Evolutionary conservation across 176 grass and related monocot genomes (phyloP).

Genomic region (Rhynchospora tenuis): DNA sequence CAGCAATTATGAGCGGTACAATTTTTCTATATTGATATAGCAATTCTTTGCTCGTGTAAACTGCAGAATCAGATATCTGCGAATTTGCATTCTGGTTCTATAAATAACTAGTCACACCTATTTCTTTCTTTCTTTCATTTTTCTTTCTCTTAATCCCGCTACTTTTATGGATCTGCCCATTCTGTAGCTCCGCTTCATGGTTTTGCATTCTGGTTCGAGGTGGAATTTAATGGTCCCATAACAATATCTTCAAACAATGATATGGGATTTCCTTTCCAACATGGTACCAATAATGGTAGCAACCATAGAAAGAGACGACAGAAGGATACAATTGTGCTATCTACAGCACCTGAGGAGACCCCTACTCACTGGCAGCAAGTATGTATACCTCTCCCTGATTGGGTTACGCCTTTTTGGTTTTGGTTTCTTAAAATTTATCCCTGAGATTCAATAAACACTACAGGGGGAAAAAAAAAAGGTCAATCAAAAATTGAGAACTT

Average conservation of each 20-base stretch:
- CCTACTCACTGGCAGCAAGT: constrained; percentile 95
- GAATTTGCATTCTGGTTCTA: not conserved
- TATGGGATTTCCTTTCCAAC: constrained; percentile 15
- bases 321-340: constrained; percentile 53
- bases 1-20: constrained; percentile 74
- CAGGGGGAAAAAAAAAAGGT: not conserved
- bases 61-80: not conserved
- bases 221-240: constrained; percentile 81
- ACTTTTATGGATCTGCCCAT: constrained; percentile 12
- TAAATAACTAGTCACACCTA: not conserved
- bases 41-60: constrained; percentile 3
- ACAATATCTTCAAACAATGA: constrained; percentile 31
- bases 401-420: not conserved
- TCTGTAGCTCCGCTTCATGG: constrained; percentile 79
- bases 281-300: constrained; percentile 36
- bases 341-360: constrained; percentile 79
- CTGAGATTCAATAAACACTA: not conserved
- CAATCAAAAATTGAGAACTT: not conserved
- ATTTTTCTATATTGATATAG: not conserved
- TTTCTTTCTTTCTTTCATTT: not conserved
- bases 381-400: constrained; percentile 6
- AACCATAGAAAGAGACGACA: constrained; percentile 50
- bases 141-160: not conserved
- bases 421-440: constrained; percentile 3
- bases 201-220: constrained; percentile 96